Percentiles rank a stretch among this genome's conserved stretches.
Evolutionary conservation across 495 filamentous ascomycete species (phyloP).

Genomic region (Penicillium daleae): DNA sequence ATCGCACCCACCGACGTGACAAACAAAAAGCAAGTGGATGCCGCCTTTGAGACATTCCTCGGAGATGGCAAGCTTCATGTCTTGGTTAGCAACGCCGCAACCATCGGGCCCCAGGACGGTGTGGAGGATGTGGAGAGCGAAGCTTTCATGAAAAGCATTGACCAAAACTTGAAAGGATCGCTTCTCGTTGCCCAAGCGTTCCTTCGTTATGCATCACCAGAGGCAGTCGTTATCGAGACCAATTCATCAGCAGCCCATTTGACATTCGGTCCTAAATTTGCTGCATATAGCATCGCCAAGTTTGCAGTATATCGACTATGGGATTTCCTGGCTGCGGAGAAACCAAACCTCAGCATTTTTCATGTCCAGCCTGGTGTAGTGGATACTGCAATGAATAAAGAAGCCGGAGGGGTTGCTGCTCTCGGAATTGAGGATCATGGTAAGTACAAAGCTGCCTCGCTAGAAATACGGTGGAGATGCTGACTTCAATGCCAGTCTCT

Average conservation of each 20-base stretch:
- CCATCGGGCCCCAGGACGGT: slow-evolving; percentile 34
- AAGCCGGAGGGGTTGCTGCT: slow-evolving; percentile 37
- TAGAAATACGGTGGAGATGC: not conserved
- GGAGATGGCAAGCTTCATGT: slow-evolving; percentile 34
- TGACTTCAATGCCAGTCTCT: slow-evolving; percentile 21
- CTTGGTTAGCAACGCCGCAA: slow-evolving; percentile 32
- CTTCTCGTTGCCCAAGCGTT: slow-evolving; percentile 45
- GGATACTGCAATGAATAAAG: slow-evolving; percentile 45
- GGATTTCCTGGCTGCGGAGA: slow-evolving; percentile 38
- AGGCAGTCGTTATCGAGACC: slow-evolving; percentile 44
- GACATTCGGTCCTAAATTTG: slow-evolving; percentile 33
- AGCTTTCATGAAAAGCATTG: slow-evolving; percentile 36
- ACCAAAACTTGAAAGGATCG: slow-evolving; percentile 43
- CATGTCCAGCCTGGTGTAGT: slow-evolving; percentile 53
- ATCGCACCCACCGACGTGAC: slow-evolving; percentile 43
- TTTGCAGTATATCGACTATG: slow-evolving; percentile 44
- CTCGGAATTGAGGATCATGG: slow-evolving; percentile 43
- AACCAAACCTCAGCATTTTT: slow-evolving; percentile 45
- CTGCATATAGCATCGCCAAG: slow-evolving; percentile 47
- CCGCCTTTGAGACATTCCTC: slow-evolving; percentile 33
- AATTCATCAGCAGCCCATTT: slow-evolving; percentile 43
- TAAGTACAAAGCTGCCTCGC: slow-evolving; percentile 25
- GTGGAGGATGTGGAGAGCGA: slow-evolving; percentile 34
- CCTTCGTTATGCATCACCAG: slow-evolving; percentile 36
- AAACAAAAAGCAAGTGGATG: slow-evolving; percentile 42